Evolutionary conservation across 169 alveolate genomes (phyloP), one percentile per base, ranked within the genome.

Genomic region (Hepatocystis sp.): DNA sequence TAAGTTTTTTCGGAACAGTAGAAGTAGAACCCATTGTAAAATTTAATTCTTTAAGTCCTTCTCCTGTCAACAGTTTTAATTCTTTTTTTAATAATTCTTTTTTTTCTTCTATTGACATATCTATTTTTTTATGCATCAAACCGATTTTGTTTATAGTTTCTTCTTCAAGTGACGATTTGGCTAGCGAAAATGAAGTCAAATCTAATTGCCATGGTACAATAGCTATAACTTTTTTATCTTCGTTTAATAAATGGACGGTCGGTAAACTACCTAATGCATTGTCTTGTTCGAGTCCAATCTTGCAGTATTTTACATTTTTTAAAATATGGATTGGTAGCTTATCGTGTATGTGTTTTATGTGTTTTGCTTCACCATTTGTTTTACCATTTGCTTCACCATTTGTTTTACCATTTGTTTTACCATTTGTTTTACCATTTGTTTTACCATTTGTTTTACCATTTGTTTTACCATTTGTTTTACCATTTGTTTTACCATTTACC

Each of bases 41-140:
- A 2, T 94, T 94, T 15, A 92, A 60, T 61, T 89, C 92, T 55
- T 76, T 53, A 25, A 92, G 71, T 4, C 95, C 95, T 51, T 92
- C 93, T 8, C 95, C 95, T 40, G 91, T 91, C 27, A 92, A 56
- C 28, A 90, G 78, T 51, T 84, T 90, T 46, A 76, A 85, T 51
- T 91, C 91, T 28, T 32, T 81, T 46, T 32, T 51, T 17, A 89
- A 21, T 40, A 61, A 55, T 25, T 60, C 76, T 71, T 88, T 78
- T 51, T 81, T 67, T 4, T 84, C 85, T 10, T 67, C 88, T 17
- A 86, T 53, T 4, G 91, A 49, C 25, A 67, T 3, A 2, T 67
- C 91, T 4, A 63, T 49, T 23, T 58, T 36, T 44, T 46, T 60
- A 27, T 27, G 56, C 78, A 58, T 34, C 21, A 55, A 47, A 39